Conservation (phyloP, 1,284 basidiomycete genomes). For the Ustilago esculenta region DNA sequence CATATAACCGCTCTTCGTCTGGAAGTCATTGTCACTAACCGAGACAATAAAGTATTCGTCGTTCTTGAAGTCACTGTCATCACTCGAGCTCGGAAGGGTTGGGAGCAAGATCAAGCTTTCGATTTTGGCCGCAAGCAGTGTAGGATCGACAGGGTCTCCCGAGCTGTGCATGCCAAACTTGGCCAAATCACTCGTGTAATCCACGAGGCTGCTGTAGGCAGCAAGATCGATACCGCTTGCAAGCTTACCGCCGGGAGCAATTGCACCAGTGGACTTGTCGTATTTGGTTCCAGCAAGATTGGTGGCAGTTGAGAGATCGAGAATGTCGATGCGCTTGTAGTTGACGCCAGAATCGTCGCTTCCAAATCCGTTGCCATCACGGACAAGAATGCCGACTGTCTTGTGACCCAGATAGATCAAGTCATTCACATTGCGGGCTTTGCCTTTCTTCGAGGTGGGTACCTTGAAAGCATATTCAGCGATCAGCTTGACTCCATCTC, state of each 20-base stretch:
- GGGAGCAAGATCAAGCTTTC: constrained; percentile 75
- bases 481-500: constrained; percentile 38
- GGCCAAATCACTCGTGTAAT: constrained; percentile 70
- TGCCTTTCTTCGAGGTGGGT: constrained; percentile 72
- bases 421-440: constrained; percentile 73
- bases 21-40: constrained; percentile 75
- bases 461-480: constrained; percentile 76
- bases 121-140: constrained; percentile 76
- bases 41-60: constrained; percentile 78
- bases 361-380: constrained; percentile 75
- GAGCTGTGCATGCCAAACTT: constrained; percentile 73
- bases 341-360: constrained; percentile 71
- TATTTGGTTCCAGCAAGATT: constrained; percentile 74
- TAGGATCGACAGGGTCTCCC: constrained; percentile 66
- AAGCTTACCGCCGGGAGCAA: constrained; percentile 72
- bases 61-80: constrained; percentile 51
- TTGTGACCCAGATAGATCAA: constrained; percentile 71
- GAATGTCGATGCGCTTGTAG: constrained; percentile 70
- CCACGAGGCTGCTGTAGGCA: constrained; percentile 73
- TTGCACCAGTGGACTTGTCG: constrained; percentile 72
- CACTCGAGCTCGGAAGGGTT: constrained; percentile 70
- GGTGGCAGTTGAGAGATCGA: constrained; percentile 72
- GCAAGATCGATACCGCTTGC: constrained; percentile 71
- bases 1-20: constrained; percentile 72
- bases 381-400: constrained; percentile 69